phyloP scores from a whole-genome alignment of 768 basidiomycete genomes.

The Vararia minispora region DNA sequence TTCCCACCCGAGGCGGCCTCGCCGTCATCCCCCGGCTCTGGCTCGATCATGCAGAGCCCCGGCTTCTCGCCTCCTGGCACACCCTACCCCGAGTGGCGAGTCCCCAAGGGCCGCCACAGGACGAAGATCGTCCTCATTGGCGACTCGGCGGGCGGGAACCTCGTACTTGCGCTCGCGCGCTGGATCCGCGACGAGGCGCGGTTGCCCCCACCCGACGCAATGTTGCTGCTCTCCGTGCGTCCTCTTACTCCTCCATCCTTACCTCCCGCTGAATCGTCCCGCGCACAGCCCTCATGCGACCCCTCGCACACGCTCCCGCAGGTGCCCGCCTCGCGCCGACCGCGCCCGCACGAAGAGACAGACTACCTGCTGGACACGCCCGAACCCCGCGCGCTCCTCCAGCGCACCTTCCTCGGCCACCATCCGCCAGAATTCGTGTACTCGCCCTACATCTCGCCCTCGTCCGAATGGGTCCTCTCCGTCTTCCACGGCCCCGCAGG shows the following conservation, averaged over 20 bases:
- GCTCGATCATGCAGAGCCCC: neutral
- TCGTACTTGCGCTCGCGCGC: slow-evolving; percentile 37
- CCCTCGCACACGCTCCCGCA: slow-evolving; percentile 34
- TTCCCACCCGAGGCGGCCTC: neutral
- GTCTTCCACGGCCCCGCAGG: slow-evolving; percentile 22
- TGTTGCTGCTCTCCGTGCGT: slow-evolving; percentile 36
- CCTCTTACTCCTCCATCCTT: slow-evolving; percentile 16
- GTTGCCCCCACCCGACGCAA: slow-evolving; percentile 32
- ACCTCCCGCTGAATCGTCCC: slow-evolving; percentile 18
- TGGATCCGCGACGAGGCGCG: slow-evolving; percentile 42
- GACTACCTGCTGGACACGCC: slow-evolving; percentile 45
- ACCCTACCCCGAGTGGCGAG: slow-evolving; percentile 9
- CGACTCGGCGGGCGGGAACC: slow-evolving; percentile 45
- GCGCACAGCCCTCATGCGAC: slow-evolving; percentile 1
- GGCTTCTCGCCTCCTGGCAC: neutral
- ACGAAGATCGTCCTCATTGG: slow-evolving; percentile 35
- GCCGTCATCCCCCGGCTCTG: no score
- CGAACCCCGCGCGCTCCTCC: slow-evolving; percentile 39
- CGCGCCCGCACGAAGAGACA: slow-evolving; percentile 34
- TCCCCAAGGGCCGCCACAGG: slow-evolving; percentile 10
- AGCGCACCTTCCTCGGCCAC: slow-evolving; percentile 42
- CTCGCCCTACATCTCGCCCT: slow-evolving; percentile 24
- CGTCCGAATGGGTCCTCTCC: slow-evolving; percentile 21
- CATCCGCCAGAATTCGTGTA: slow-evolving; percentile 23
- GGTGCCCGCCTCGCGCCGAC: slow-evolving; percentile 35